These are phyloP conservation scores for Cinnamomum micranthum DNA, from an alignment of 164 flowering plant genomes.

Conservation along the genomic window DNA sequence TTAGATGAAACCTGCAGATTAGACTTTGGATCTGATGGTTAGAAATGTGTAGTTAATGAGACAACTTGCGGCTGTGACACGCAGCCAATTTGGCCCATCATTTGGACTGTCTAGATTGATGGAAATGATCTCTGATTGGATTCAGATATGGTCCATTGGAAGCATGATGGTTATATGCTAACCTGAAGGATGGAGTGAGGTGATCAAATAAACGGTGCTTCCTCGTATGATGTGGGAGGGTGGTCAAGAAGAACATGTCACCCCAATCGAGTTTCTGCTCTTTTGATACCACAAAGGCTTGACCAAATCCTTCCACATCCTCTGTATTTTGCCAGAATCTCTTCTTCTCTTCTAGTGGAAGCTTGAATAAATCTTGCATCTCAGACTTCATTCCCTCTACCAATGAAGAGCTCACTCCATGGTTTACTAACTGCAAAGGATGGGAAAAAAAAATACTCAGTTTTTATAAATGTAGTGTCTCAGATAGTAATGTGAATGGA, in stretches of 20 bases:
- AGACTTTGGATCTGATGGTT: no score
- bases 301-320: slow-evolving; percentile 50
- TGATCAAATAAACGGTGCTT: slow-evolving; percentile 32
- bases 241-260: slow-evolving; percentile 36
- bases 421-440: slow-evolving; percentile 29
- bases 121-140: not conserved
- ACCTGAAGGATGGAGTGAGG: slow-evolving; percentile 41
- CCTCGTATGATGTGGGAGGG: slow-evolving; percentile 24
- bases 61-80: no score
- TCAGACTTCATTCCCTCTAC: slow-evolving; percentile 40
- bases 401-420: slow-evolving; percentile 30
- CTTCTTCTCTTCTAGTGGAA: slow-evolving; percentile 48
- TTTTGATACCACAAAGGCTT: slow-evolving; percentile 44
- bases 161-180: not conserved
- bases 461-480: not conserved
- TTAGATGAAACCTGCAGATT: not conserved
- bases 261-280: slow-evolving; percentile 59
- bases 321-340: slow-evolving; percentile 29
- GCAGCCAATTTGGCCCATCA: not conserved
- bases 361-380: slow-evolving; percentile 33
- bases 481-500: not conserved
- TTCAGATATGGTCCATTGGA: not conserved
- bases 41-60: no score
- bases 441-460: no score
- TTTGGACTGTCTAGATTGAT: not conserved